Conservation (phyloP, 2,329 filamentous ascomycete species). For the Fusarium chlamydosporum region DNA sequence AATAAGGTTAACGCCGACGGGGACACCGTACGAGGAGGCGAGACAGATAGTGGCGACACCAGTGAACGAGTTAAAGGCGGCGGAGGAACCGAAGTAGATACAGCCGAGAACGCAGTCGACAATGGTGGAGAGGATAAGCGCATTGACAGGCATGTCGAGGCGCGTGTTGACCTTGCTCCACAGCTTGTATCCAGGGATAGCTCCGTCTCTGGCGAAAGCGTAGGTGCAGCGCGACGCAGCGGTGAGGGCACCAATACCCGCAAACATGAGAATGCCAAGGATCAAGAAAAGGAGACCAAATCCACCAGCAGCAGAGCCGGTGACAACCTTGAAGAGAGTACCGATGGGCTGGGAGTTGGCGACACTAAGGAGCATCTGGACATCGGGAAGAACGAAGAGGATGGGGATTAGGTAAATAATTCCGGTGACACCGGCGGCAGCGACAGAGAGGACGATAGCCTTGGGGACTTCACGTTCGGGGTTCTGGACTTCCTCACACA, state of each 20-base stretch:
- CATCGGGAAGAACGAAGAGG: constrained; percentile 80
- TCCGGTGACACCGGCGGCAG: constrained; percentile 75
- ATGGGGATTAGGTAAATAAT: constrained; percentile 77
- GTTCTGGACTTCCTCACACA: constrained; percentile 74
- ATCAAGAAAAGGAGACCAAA: constrained; percentile 83
- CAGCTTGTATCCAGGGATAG: constrained; percentile 76
- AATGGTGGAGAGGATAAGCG: constrained; percentile 75
- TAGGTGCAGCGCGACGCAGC: constrained; percentile 82
- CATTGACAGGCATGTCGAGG: constrained; percentile 79
- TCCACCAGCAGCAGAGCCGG: constrained; percentile 78
- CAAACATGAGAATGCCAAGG: constrained; percentile 82
- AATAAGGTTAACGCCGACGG: constrained; percentile 78
- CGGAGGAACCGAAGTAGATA: constrained; percentile 83
- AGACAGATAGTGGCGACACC: constrained; percentile 85
- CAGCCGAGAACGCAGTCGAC: constrained; percentile 80
- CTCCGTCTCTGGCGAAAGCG: constrained; percentile 81
- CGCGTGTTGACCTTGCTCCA: constrained; percentile 76
- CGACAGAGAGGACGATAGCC: constrained; percentile 76
- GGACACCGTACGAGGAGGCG: constrained; percentile 80
- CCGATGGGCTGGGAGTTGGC: constrained; percentile 83
- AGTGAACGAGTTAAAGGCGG: constrained; percentile 85
- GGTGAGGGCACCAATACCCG: constrained; percentile 80
- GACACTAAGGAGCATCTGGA: constrained; percentile 73
- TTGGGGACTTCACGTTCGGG: constrained; percentile 73
- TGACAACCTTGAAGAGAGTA: constrained; percentile 80